phyloP scores from a whole-genome alignment of 2,329 filamentous ascomycete genomes.

The Epichloe coenophiala region DNA sequence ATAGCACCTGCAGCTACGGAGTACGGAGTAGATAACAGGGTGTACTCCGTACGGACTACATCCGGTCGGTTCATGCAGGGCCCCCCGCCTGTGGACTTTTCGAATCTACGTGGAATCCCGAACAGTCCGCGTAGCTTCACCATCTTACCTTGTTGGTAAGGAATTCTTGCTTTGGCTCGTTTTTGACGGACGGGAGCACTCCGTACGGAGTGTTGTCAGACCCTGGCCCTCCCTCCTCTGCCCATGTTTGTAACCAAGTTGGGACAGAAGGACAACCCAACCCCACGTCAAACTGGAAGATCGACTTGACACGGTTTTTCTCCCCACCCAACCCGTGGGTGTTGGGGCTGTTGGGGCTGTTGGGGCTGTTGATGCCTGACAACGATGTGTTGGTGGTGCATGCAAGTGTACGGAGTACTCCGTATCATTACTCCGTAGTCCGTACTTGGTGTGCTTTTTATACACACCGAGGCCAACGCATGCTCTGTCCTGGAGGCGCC shows the following conservation, averaged over 20 bases:
- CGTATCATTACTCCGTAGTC: too few relatives aligned
- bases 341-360: not conserved
- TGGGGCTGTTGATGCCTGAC: slow-evolving; percentile 3
- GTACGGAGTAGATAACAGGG: not conserved
- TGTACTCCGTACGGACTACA: not conserved
- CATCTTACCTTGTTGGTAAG: not conserved
- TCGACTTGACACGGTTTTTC: too few relatives aligned
- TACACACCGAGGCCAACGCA: slow-evolving; percentile 1
- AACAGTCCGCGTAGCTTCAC: not conserved
- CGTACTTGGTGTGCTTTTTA: too few relatives aligned
- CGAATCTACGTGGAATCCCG: not conserved
- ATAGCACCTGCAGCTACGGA: slow-evolving; percentile 8
- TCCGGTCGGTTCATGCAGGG: slow-evolving; percentile 8
- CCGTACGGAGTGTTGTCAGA: not conserved
- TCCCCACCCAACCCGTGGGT: not conserved
- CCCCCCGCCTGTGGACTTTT: not conserved
- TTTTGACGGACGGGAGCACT: not conserved
- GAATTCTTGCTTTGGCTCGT: not conserved
- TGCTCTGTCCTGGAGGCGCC: not conserved
- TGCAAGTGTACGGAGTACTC: not conserved
- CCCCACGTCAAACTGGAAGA: too few relatives aligned
- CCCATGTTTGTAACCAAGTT: not conserved
- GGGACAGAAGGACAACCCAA: not conserved
- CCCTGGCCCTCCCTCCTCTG: not conserved
- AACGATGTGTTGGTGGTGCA: slow-evolving; percentile 2